Conservation (phyloP, 345 rosid genomes). For the Hirschfeldia incana region DNA sequence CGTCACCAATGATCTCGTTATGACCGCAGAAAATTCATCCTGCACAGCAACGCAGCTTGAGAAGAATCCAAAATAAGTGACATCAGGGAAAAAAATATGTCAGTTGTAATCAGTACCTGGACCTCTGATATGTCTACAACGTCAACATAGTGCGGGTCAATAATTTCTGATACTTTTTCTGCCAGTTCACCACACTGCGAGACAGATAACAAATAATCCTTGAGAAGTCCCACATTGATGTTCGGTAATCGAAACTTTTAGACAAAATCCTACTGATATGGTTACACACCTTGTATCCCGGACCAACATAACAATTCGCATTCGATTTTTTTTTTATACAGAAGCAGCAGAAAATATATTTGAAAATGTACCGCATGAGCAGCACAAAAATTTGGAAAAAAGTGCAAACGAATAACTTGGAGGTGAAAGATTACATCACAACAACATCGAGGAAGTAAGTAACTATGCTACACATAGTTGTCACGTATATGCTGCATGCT, state of each 20-base stretch:
- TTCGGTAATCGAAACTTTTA: conserved; percentile 14
- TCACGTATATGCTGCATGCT: conserved; percentile 19
- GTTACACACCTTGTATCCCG: conserved; percentile 3
- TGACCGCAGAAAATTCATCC: conserved; percentile 97
- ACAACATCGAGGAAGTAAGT: conserved; percentile 12
- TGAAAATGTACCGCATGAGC: conserved; percentile 1
- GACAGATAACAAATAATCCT: conserved; percentile 37
- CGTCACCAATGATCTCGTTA: conserved; percentile 84
- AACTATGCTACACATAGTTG: background rate
- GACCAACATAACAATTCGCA: conserved; percentile 9
- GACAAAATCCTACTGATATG: conserved; percentile 8
- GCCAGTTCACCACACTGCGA: conserved; percentile 89
- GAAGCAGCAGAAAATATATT: background rate
- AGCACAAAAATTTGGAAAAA: background rate
- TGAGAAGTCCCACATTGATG: conserved; percentile 8
- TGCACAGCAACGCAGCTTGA: conserved; percentile 44
- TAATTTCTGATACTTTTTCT: conserved; percentile 88
- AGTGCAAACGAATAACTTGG: conserved; percentile 7
- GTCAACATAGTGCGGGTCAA: conserved; percentile 80
- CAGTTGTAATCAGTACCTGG: conserved; percentile 54
- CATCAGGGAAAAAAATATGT: background rate
- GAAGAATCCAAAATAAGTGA: conserved; percentile 24
- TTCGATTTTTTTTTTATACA: background rate
- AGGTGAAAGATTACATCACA: conserved; percentile 7
- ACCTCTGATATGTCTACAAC: conserved; percentile 90